phyloP scores from a whole-genome alignment of 2,329 filamentous ascomycete genomes.

The Penicillium frequentans region DNA sequence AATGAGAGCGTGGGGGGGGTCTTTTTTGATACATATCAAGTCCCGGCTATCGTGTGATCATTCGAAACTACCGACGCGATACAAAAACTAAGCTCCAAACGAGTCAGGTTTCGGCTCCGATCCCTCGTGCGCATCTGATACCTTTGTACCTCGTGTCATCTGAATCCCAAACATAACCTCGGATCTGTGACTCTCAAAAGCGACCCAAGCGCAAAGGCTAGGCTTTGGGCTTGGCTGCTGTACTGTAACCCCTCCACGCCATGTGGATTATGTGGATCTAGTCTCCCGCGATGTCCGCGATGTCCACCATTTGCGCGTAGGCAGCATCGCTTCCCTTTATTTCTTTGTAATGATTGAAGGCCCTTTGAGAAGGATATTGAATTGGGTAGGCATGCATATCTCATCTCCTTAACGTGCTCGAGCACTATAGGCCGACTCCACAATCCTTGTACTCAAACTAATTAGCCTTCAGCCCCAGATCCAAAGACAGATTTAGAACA shows the following conservation, averaged over 20 bases:
- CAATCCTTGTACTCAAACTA: background rate
- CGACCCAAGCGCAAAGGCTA: background rate
- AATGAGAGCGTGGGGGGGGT: background rate
- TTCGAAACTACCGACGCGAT: background rate
- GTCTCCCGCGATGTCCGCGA: background rate
- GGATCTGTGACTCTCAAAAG: background rate
- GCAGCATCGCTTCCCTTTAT: background rate
- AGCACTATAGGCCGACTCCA: background rate
- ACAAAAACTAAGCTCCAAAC: background rate
- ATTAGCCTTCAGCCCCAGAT: background rate
- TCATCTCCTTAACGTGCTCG: background rate
- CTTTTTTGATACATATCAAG: background rate
- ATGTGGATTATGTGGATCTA: background rate
- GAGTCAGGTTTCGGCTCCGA: background rate
- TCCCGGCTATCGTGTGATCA: background rate
- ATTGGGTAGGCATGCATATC: background rate
- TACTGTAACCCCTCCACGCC: background rate
- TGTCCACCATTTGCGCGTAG: background rate
- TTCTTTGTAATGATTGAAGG: background rate
- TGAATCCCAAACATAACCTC: background rate
- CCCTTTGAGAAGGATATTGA: background rate
- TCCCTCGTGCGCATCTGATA: background rate
- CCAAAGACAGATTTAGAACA: background rate
- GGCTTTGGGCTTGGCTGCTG: background rate
- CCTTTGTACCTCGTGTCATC: background rate